A percentile compares a stretch with the other conserved stretches of the same genome.
phyloP scores from a whole-genome alignment of 495 filamentous ascomycete species.

The Aspergillus wentii region DNA sequence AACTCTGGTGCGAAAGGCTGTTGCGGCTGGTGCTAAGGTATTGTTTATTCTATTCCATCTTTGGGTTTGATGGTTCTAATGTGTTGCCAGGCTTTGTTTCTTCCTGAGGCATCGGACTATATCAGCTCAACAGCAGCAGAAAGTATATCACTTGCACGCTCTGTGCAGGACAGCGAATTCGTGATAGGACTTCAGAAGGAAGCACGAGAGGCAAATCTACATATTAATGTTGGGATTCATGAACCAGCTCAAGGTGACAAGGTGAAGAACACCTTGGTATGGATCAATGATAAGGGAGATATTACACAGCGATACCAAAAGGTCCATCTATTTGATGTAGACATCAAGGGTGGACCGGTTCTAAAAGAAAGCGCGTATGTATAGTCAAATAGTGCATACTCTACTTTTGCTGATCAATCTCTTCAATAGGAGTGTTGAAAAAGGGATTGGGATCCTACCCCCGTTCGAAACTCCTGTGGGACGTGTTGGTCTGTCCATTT shows the following conservation, averaged over 20 bases:
- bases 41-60: background rate
- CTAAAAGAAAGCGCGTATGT: conserved; percentile 57
- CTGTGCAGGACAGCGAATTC: conserved; percentile 56
- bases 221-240: conserved; percentile 88
- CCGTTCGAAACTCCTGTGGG: conserved; percentile 74
- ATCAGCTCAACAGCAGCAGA: conserved; percentile 64
- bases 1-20: conserved; percentile 65
- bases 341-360: conserved; percentile 56
- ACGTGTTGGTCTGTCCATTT: conserved; percentile 72
- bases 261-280: conserved; percentile 61
- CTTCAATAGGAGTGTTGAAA: conserved; percentile 49
- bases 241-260: conserved; percentile 56
- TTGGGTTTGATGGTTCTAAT: conserved; percentile 6
- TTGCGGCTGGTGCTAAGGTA: conserved; percentile 72
- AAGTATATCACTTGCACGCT: conserved; percentile 59
- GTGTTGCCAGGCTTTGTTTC: conserved; percentile 65
- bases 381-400: background rate
- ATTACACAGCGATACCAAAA: conserved; percentile 71
- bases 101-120: conserved; percentile 91
- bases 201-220: conserved; percentile 53
- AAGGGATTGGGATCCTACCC: conserved; percentile 50
- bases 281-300: conserved; percentile 61
- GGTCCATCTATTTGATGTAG: conserved; percentile 71
- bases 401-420: background rate
- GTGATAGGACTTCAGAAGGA: conserved; percentile 65